These are phyloP conservation scores for Ascochyta rabiei DNA, from an alignment of 2,329 filamentous ascomycete species.

Conservation along the genomic window DNA sequence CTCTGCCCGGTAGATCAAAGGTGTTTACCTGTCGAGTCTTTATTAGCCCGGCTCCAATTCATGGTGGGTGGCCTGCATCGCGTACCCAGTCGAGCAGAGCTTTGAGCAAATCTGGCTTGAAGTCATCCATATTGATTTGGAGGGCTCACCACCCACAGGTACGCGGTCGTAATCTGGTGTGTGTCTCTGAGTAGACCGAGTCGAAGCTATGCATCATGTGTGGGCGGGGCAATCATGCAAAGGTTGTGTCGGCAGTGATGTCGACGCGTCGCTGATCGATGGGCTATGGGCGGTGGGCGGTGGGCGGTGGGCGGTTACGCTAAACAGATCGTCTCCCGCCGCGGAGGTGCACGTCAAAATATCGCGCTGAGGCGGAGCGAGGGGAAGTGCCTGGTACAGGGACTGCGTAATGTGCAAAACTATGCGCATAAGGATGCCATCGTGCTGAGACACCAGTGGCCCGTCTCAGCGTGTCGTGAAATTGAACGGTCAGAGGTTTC, in stretches of 20 bases:
- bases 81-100: slow-evolving; percentile 49
- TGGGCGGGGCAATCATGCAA: slow-evolving; percentile 20
- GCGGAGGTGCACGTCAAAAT: slow-evolving; percentile 19
- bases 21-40: slow-evolving; percentile 48
- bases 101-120: slow-evolving; percentile 48
- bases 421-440: slow-evolving; percentile 9
- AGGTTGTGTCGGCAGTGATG: slow-evolving; percentile 13
- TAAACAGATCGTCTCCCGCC: slow-evolving; percentile 21
- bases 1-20: slow-evolving; percentile 48
- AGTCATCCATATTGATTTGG: slow-evolving; percentile 44
- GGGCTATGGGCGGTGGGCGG: slow-evolving; percentile 11
- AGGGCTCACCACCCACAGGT: slow-evolving; percentile 28
- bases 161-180: slow-evolving; percentile 19
- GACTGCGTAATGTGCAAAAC: not conserved
- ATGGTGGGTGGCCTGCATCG: not conserved
- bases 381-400: not conserved
- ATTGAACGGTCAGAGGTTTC: slow-evolving; percentile 2
- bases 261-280: slow-evolving; percentile 34
- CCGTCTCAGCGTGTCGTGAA: slow-evolving; percentile 4
- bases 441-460: slow-evolving; percentile 2
- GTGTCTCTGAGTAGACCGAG: slow-evolving; percentile 19
- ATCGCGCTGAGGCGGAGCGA: slow-evolving; percentile 5
- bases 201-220: slow-evolving; percentile 41
- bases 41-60: slow-evolving; percentile 8
- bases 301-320: slow-evolving; percentile 17